Evolutionary conservation across 2,329 filamentous ascomycete genomes (phyloP).

Genomic region (Alternaria rosae): DNA sequence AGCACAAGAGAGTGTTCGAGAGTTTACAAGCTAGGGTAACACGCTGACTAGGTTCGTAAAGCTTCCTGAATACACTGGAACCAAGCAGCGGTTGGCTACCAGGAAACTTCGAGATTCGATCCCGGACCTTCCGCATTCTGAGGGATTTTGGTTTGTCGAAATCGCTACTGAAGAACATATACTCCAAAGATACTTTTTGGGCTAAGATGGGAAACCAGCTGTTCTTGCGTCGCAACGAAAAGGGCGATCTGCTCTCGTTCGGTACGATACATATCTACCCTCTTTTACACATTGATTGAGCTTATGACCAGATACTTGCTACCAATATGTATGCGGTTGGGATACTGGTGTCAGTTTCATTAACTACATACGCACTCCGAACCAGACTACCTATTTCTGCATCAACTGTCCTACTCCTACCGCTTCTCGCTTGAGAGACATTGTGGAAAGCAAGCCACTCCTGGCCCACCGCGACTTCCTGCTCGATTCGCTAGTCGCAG

Average conservation of each 20-base stretch:
- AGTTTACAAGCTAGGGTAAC: too few species aligned
- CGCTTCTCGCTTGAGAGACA: conserved; percentile 11
- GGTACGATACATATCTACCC: conserved; percentile 11
- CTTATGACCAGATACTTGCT: conserved; percentile 21
- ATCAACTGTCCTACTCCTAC: conserved; percentile 28
- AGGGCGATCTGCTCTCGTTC: conserved; percentile 17
- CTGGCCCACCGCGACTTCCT: conserved; percentile 28
- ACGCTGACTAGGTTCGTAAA: background rate
- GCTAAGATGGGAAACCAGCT: conserved; percentile 37
- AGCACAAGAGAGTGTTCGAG: too few species aligned
- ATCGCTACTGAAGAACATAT: conserved; percentile 23
- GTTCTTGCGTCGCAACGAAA: conserved; percentile 9
- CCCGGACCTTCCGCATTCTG: conserved; percentile 14
- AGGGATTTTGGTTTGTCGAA: conserved; percentile 21
- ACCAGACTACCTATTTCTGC: conserved; percentile 27
- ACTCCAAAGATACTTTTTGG: conserved; percentile 23
- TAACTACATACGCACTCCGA: conserved; percentile 21
- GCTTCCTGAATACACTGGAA: conserved; percentile 24
- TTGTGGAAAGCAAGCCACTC: conserved; percentile 9
- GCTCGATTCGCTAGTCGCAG: conserved; percentile 26
- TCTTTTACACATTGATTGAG: too few species aligned
- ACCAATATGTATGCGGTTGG: conserved; percentile 34
- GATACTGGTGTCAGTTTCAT: conserved; percentile 26
- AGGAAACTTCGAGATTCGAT: conserved; percentile 27
- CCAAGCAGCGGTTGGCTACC: conserved; percentile 21